Base-by-base conservation (phyloP, 2,329 filamentous ascomycete genomes). In the Blastomyces emzantsi region DNA sequence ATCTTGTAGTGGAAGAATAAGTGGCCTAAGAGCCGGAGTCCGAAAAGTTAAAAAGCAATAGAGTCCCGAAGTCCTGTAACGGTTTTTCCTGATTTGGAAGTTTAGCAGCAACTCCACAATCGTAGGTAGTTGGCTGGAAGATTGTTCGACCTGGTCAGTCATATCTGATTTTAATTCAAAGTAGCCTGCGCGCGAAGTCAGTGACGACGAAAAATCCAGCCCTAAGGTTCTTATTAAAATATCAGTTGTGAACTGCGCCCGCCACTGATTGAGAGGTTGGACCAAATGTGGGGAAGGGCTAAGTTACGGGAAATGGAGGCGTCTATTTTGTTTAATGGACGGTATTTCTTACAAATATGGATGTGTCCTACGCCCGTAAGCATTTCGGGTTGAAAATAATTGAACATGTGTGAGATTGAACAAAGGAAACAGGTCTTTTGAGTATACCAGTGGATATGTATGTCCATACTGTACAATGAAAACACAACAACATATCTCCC, bases 391-490 rank as follows among this genome's bases (percentile, higher is more conserved):
- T 11, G 8, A 49, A 15, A 60, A 47, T 13, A 25, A 28, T 60
- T 19, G 43, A 47, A 33, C 15, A 47, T 17, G n/a, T 36, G 33
- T 28, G 19, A 3, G 45, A 33, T 39, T 25, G 28, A 61, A 54
- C 60, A 67, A 70, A 70, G 68, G 57, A 63, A 66, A 49, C 22
- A 70, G 65, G 68, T 64, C 68, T 72, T 72, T 68, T 62, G 64
- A 69, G 63, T 70, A 72, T 72, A 72, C 70, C 67, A 68, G 70
- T 66, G 65, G 68, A 72, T 69, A 70, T 2, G 39, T 33, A 69
- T 71, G 69, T 67, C 66, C 67, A 39, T 73, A 73, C 70, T 73
- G 70, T 73, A 73, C 70, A 72, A 69, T 45, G 66, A 71, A 52
- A 66, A 67, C 68, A 67, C 70, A 70, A 68, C 71, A 71, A 68